A percentile compares a stretch with the other conserved stretches of the same genome.
These are phyloP conservation scores for barrel medic (Medicago truncatula) DNA, from an alignment of 306 rosid genomes.

Conservation along the genomic window DNA sequence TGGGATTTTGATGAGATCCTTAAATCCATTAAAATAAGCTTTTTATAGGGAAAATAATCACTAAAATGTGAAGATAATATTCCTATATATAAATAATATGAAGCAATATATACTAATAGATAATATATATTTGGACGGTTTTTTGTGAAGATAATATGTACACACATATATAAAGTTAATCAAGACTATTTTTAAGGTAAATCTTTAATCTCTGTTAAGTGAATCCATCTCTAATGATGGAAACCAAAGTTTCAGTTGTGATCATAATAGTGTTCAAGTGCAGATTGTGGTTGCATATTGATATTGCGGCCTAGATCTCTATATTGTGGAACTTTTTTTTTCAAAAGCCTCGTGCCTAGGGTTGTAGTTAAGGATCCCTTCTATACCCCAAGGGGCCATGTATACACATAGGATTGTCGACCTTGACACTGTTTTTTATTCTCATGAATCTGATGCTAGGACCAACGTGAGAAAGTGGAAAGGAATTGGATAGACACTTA, in stretches of 20 bases:
- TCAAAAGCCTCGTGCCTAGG: slow-evolving; percentile 13
- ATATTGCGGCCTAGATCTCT: not conserved
- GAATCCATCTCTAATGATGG: too few relatives aligned
- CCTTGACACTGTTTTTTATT: slow-evolving; percentile 43
- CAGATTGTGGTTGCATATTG: not conserved
- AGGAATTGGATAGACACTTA: slow-evolving; percentile 60
- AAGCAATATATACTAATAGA: too few relatives aligned
- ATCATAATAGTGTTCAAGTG: too few relatives aligned
- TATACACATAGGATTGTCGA: slow-evolving; percentile 26
- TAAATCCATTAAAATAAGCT: too few relatives aligned
- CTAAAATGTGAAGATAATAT: not conserved
- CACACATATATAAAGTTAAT: too few relatives aligned
- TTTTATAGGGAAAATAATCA: too few relatives aligned
- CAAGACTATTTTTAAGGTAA: too few relatives aligned
- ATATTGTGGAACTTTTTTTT: not conserved
- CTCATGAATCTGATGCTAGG: slow-evolving; percentile 66
- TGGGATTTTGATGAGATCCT: slow-evolving; percentile 11
- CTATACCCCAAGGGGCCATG: slow-evolving; percentile 42
- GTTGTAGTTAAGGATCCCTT: slow-evolving; percentile 39
- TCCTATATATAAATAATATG: not conserved
- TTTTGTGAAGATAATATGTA: too few relatives aligned
- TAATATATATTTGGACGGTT: too few relatives aligned
- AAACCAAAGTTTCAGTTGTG: too few relatives aligned
- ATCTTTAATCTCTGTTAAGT: too few relatives aligned
- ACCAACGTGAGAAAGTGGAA: slow-evolving; percentile 53